Percentiles rank a stretch among this genome's conserved stretches.
Conservation (phyloP, 176 grass and related monocot genomes). For the Aegilops longissima region DNA sequence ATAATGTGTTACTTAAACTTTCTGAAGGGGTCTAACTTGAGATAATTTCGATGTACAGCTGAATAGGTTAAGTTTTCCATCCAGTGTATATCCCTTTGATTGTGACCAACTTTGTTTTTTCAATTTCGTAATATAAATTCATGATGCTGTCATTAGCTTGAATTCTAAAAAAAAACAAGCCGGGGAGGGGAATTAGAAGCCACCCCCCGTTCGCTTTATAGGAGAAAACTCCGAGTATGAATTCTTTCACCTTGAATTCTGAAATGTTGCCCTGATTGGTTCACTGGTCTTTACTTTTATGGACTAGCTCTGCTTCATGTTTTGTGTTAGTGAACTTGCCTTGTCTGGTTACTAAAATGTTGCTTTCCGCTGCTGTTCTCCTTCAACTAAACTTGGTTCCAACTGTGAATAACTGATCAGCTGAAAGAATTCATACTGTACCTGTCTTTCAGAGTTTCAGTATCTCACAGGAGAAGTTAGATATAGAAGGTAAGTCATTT, state of each 20-base stretch:
- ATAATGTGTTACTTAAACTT: background rate
- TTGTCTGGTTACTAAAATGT: background rate
- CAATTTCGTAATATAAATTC: background rate
- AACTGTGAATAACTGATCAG: background rate
- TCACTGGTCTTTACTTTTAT: background rate
- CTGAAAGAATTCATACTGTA: background rate
- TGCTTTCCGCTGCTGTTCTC: background rate
- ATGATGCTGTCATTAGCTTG: background rate
- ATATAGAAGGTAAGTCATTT: background rate
- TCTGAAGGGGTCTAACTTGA: background rate
- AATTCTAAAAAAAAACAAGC: background rate
- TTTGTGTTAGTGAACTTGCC: background rate
- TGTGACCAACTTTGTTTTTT: background rate
- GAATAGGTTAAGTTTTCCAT: background rate
- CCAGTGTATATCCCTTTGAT: background rate
- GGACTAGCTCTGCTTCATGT: background rate
- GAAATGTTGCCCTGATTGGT: constrained; percentile 5
- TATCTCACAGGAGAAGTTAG: background rate
- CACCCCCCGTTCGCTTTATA: too few relatives aligned
- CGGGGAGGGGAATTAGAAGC: too few relatives aligned
- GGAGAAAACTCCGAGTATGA: too few relatives aligned
- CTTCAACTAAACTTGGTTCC: background rate
- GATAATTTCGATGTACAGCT: background rate
- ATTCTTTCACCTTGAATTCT: background rate
- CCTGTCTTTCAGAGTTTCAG: background rate